Evolutionary conservation across 257 asterid genomes (phyloP).

Genomic region (Verbascum thapsus): DNA sequence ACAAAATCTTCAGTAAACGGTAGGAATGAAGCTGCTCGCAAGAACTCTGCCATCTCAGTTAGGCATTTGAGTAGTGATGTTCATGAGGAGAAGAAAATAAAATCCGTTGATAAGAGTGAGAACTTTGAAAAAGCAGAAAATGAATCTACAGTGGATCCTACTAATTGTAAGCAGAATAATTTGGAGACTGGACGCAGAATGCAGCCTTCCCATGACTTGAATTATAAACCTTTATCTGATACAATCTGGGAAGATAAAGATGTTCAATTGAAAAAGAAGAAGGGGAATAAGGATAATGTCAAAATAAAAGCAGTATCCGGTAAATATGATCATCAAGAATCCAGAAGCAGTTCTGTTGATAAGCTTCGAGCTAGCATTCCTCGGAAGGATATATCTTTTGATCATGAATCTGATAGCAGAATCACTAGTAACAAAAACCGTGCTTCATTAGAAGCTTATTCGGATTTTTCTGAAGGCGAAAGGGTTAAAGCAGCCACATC

Average conservation of each 20-base stretch:
- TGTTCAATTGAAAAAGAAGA: slow-evolving; percentile 40
- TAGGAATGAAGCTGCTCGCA: slow-evolving; percentile 41
- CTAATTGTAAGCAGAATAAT: slow-evolving; percentile 41
- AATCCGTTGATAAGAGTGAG: slow-evolving; percentile 42
- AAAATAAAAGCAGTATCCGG: slow-evolving; percentile 38
- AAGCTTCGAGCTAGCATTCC: too few species aligned
- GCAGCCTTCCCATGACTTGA: slow-evolving; percentile 37
- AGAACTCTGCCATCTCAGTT: slow-evolving; percentile 42
- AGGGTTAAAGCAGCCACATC: slow-evolving; percentile 36
- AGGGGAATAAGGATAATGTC: slow-evolving; percentile 40
- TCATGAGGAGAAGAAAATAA: slow-evolving; percentile 41
- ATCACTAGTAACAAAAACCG: slow-evolving; percentile 31
- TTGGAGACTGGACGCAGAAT: slow-evolving; percentile 39
- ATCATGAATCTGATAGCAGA: slow-evolving; percentile 35
- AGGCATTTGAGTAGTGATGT: slow-evolving; percentile 40
- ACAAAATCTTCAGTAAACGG: slow-evolving; percentile 33
- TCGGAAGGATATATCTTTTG: too few species aligned
- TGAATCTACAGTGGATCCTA: slow-evolving; percentile 34
- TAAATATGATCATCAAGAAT: slow-evolving; percentile 37
- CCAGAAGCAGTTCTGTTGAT: too few species aligned
- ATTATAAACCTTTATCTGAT: slow-evolving; percentile 37
- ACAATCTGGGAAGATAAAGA: slow-evolving; percentile 38
- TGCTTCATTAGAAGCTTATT: slow-evolving; percentile 35
- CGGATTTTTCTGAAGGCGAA: slow-evolving; percentile 45
- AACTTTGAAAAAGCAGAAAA: slow-evolving; percentile 41